These are phyloP conservation scores for Mucor indicus DNA, from an alignment of 371 early-diverging fungal genomes.

Conservation along the genomic window DNA sequence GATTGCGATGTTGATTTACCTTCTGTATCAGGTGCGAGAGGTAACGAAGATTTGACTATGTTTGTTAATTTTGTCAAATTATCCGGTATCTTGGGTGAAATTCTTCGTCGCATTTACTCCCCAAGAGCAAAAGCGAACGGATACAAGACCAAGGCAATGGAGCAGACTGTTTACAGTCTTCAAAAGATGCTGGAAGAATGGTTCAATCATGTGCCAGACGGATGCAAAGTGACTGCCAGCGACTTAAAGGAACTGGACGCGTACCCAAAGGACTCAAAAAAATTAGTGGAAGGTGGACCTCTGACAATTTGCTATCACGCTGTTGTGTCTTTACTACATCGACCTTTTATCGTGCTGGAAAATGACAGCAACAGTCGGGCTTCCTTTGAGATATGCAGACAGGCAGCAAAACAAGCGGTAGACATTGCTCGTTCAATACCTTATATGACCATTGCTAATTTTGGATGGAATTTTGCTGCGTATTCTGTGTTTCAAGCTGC, in stretches of 20 bases:
- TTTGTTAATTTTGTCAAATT: conserved; percentile 33
- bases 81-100: conserved; percentile 34
- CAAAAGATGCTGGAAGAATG: conserved; percentile 30
- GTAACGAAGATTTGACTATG: conserved; percentile 10
- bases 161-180: conserved; percentile 22
- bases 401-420: conserved; percentile 49
- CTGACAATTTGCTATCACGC: conserved; percentile 39
- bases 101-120: conserved; percentile 33
- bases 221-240: conserved; percentile 18
- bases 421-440: conserved; percentile 45
- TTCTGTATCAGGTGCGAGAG: background rate
- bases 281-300: conserved; percentile 30
- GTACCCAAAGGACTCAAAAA: conserved; percentile 9
- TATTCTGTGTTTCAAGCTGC: conserved; percentile 44
- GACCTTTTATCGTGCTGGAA: conserved; percentile 40
- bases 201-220: conserved; percentile 20
- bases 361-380: conserved; percentile 4
- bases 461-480: conserved; percentile 44
- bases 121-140: conserved; percentile 27
- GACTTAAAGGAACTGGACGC: conserved; percentile 10
- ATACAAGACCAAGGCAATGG: conserved; percentile 21
- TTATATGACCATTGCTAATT: conserved; percentile 23
- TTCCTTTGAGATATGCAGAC: conserved; percentile 34
- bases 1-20: conserved; percentile 39
- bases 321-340: conserved; percentile 44